These are phyloP conservation scores for Umbelopsis isabellina DNA, from an alignment of 192 early-diverging fungal genomes.

Conservation along the genomic window DNA sequence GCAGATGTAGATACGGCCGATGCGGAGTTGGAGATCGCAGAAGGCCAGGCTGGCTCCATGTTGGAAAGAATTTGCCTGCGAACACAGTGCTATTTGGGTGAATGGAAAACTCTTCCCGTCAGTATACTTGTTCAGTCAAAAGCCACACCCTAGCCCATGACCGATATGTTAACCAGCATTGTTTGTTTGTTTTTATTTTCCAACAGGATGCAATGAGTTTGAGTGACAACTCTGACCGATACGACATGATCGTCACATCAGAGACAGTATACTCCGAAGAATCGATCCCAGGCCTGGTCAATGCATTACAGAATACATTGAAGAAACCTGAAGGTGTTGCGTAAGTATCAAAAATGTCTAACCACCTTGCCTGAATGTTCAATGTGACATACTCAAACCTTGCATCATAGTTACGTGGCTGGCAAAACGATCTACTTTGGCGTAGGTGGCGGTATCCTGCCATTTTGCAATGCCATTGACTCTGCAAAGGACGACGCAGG, in stretches of 20 bases:
- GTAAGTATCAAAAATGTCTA: slow-evolving; percentile 25
- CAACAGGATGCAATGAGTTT: slow-evolving; percentile 46
- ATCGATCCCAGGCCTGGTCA: slow-evolving; percentile 63
- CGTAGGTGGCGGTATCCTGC: slow-evolving; percentile 80
- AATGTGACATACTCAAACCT: neutral
- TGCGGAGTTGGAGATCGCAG: slow-evolving; percentile 46
- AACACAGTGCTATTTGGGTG: slow-evolving; percentile 66
- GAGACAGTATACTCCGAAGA: slow-evolving; percentile 78
- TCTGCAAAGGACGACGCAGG: slow-evolving; percentile 36
- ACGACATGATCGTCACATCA: slow-evolving; percentile 74
- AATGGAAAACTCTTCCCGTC: slow-evolving; percentile 61
- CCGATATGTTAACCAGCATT: neutral
- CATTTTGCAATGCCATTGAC: slow-evolving; percentile 70
- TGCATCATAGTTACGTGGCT: slow-evolving; percentile 66
- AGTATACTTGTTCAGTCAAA: neutral
- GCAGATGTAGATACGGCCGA: slow-evolving; percentile 42
- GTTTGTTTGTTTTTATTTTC: slow-evolving; percentile 18
- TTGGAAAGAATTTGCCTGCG: slow-evolving; percentile 38
- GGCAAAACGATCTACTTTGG: slow-evolving; percentile 97
- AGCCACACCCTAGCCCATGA: neutral
- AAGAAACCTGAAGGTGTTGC: slow-evolving; percentile 53
- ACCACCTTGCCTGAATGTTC: too few species aligned
- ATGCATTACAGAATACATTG: slow-evolving; percentile 61
- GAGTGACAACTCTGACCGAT: slow-evolving; percentile 54
- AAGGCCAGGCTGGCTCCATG: slow-evolving; percentile 33